Conservation (phyloP, 2,329 filamentous ascomycete genomes). For the Cadophora sp. region DNA sequence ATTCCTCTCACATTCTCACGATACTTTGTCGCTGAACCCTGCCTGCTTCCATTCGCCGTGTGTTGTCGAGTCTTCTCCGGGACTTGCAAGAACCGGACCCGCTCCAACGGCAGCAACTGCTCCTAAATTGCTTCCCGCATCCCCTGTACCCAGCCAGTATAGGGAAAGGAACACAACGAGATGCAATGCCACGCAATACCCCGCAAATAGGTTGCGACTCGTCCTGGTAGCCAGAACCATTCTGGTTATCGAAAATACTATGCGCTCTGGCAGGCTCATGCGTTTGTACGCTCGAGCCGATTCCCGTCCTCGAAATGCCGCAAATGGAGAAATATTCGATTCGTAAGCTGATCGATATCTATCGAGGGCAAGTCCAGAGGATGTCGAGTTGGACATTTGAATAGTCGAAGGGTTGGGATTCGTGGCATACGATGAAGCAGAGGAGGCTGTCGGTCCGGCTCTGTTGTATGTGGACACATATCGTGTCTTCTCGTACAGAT, state of each 20-base stretch:
- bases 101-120: conserved; percentile 52
- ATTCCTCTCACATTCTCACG: conserved; percentile 33
- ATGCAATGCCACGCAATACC: conserved; percentile 89
- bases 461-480: conserved; percentile 95
- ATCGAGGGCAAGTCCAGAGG: conserved; percentile 74
- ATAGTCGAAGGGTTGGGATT: conserved; percentile 80
- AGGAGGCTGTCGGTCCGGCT: conserved; percentile 63
- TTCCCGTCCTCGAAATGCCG: conserved; percentile 93
- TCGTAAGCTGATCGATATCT: conserved; percentile 93
- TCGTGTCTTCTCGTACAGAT: conserved; percentile 95
- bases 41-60: conserved; percentile 70
- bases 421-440: conserved; percentile 68
- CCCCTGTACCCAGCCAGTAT: conserved; percentile 79
- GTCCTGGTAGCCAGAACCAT: conserved; percentile 90
- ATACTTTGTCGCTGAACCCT: conserved; percentile 40
- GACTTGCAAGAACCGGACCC: conserved; percentile 47
- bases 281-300: conserved; percentile 88
- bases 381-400: conserved; percentile 64
- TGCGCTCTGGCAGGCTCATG: conserved; percentile 89
- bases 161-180: conserved; percentile 85
- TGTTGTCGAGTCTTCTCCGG: conserved; percentile 44
- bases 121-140: conserved; percentile 54
- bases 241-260: conserved; percentile 88
- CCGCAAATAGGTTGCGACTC: conserved; percentile 92
- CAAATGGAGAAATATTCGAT: conserved; percentile 93